These are phyloP conservation scores for Talaromyces sp. DNA, from an alignment of 2,329 filamentous ascomycete species.

Conservation along the genomic window DNA sequence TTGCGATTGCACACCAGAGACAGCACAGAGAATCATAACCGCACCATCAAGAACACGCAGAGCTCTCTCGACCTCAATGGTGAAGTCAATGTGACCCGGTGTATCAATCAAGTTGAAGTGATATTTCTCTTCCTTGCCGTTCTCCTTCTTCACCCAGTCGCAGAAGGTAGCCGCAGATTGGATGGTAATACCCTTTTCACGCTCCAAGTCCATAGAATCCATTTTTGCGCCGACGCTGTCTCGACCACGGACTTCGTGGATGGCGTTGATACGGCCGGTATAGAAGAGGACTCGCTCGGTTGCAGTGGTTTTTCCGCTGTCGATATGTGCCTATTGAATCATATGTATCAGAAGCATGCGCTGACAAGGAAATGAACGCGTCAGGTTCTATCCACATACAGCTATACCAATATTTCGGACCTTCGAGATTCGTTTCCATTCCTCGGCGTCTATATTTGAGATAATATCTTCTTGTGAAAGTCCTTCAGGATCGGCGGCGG, in stretches of 20 bases:
- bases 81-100: conserved; percentile 97
- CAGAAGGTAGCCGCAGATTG: conserved; percentile 97
- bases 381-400: conserved; percentile 39
- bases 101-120: conserved; percentile 99
- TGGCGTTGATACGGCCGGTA: conserved; percentile 91
- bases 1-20: conserved; percentile 94
- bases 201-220: conserved; percentile 98
- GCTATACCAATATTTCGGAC: conserved; percentile 98
- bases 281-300: conserved; percentile 98
- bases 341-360: conserved; percentile 7
- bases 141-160: conserved; percentile 84
- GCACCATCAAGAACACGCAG: conserved; percentile 92
- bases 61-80: conserved; percentile 95
- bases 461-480: conserved; percentile 64
- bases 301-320: conserved; percentile 94
- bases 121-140: conserved; percentile 78
- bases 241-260: conserved; percentile 86
- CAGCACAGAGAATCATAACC: conserved; percentile 96
- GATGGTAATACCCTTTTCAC: conserved; percentile 98
- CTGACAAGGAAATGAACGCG: neutral
- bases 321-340: conserved; percentile 78
- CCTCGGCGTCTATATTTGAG: conserved; percentile 72
- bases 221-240: conserved; percentile 97
- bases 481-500: conserved; percentile 51
- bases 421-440: conserved; percentile 69